Evolutionary conservation across 2,329 filamentous ascomycete species (phyloP), one percentile per base, ranked within the genome.

Genomic region (Aspergillus neotritici): DNA sequence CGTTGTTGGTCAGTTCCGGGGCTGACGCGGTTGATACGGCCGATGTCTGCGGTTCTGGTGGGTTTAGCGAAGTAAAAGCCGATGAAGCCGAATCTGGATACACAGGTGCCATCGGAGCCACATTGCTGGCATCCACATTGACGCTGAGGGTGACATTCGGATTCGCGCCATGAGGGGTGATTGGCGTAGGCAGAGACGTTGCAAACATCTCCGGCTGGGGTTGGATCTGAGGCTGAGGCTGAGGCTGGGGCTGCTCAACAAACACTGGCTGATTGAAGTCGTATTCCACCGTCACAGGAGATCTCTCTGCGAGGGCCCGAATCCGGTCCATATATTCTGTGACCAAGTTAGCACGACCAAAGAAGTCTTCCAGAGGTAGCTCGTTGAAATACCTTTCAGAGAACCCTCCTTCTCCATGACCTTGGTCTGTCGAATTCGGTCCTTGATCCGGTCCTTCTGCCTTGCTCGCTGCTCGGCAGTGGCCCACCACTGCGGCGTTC

Each of bases 391-490:
- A 53, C 70, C 65, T 52, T 67, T 55, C 25, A 63, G 62, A 39
- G 74, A 69, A 38, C 81, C 75, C 31, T 80, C 75, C 79, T 95
- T 94, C 70, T 95, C 91, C 21, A 83, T 82, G 50, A 93, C 76
- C 78, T 96, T 96, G 65, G 93, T 96, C 64, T 84, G 81, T 79
- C 95, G 95, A 75, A 97, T 97, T 67, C 90, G 86, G 67, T 84
- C 83, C 76, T 97, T 97, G 76, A 97, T 94, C 56, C 84, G 74
- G 61, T 96, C 91, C 72, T 96, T 97, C 66, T 95, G 88, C 42
- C 82, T 72, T 56, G 84, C 80, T 53, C 91, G 79, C 60, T 84
- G 80, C 51, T 95, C 88, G 62, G 85, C 85, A 75, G 91, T 95
- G 71, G 83, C 85, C 91, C 91, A 97, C 93, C 93, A 97, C 71